A percentile compares a stretch with the other conserved stretches of the same genome.
Evolutionary conservation across 2,329 filamentous ascomycete genomes (phyloP).

Genomic region (Aureobasidium sp.): DNA sequence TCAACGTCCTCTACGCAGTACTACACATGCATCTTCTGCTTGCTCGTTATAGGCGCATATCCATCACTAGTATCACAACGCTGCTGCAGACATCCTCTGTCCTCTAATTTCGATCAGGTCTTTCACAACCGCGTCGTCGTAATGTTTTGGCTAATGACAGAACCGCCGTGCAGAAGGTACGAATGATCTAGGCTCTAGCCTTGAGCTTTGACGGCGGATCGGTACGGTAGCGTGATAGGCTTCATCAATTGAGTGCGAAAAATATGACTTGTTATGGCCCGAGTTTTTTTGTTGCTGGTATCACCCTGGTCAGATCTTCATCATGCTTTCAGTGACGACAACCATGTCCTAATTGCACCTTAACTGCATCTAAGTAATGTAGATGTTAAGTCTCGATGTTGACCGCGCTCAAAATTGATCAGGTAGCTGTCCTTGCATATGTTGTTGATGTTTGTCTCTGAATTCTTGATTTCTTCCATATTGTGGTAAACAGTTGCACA

Average conservation of each 20-base stretch:
- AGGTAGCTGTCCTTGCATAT: too few relatives aligned
- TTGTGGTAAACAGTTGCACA: too few relatives aligned
- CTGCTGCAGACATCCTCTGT: background rate
- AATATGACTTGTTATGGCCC: background rate
- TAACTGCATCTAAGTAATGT: too few relatives aligned
- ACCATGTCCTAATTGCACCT: too few relatives aligned
- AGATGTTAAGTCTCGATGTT: too few relatives aligned
- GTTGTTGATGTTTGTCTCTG: too few relatives aligned
- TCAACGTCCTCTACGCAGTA: background rate
- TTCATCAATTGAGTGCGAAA: too few relatives aligned
- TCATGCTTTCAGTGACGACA: background rate
- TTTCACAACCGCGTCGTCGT: background rate
- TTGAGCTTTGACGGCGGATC: too few relatives aligned
- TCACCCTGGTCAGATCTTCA: background rate
- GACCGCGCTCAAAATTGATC: too few relatives aligned
- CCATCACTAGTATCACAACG: background rate
- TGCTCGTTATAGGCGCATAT: background rate
- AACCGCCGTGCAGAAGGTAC: background rate
- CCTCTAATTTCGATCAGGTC: background rate
- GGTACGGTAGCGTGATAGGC: too few relatives aligned
- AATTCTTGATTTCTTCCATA: too few relatives aligned
- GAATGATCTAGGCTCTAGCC: background rate
- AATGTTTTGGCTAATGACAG: too few relatives aligned
- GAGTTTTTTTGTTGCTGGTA: background rate
- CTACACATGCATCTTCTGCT: background rate